Evolutionary conservation across 768 basidiomycete species (phyloP), one percentile per base, ranked within the genome.

Genomic region (Russula ochroleuca): DNA sequence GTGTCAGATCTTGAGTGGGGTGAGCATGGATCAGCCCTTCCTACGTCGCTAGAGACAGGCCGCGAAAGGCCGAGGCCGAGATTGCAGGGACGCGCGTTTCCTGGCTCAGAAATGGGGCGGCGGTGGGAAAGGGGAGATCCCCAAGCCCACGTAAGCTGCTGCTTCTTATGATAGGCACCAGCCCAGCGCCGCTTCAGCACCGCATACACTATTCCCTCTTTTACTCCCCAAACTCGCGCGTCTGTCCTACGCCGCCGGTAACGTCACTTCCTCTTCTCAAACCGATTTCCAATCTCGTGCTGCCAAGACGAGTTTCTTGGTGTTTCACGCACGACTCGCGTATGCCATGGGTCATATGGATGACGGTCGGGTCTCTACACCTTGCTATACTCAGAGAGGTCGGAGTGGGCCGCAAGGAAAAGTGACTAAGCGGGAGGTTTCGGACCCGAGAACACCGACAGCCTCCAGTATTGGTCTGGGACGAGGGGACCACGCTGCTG

Each of bases 321-420:
- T 35, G 47, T 61, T 21, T 53, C 59, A 41, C 63, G 63, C 35
- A 64, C 63, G n/a, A 17, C 47, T 64, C 14, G 51, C 50, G 11
- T 59, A 54, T 40, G 52, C 48, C 15, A 83, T n/a, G 73, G 69
- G 14, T 69, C 69, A 65, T 83, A 81, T n/a, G 75, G 71, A 4
- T 77, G 5, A 1, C 21, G n/a, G 8, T 47, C 33, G 13, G 15
- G 35, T 33, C 56, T 3, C 3, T 13, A 28, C 28, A 10, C 23
- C 19, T 15, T 15, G 23, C 35, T 11, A 37, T 19, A 23, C 9
- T 28, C 6, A 37, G 19, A 13, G 60, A 21, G 19, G 43, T 5
- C 2, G 33, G 43, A 19, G 33, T 15, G 19, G 25, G 35, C 23
- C 19, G 17, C 9, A 10, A 62, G 9, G 54, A 5, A 28, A 5